Percentiles rank a stretch among this genome's conserved stretches.
These are phyloP conservation scores for Aspergillus panamensis DNA, from an alignment of 495 filamentous ascomycete species.

Conservation along the genomic window DNA sequence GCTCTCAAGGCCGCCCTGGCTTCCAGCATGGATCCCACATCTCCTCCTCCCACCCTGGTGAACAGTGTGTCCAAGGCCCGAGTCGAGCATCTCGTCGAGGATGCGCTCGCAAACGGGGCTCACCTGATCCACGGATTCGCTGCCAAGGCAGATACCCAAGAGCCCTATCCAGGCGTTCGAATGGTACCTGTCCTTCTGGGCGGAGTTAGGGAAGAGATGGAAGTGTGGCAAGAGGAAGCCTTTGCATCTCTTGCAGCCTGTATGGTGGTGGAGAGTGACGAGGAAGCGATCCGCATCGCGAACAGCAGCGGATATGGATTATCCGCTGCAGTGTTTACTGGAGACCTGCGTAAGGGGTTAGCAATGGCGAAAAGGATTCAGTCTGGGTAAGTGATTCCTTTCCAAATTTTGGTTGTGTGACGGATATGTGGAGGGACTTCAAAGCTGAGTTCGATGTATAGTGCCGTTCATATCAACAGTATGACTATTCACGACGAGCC, in stretches of 20 bases:
- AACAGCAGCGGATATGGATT: slow-evolving; percentile 49
- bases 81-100: slow-evolving; percentile 57
- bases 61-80: slow-evolving; percentile 57
- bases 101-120: slow-evolving; percentile 65
- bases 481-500: slow-evolving; percentile 87
- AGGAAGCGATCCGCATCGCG: slow-evolving; percentile 45
- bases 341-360: slow-evolving; percentile 41
- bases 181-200: slow-evolving; percentile 69
- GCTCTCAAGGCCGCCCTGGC: slow-evolving; percentile 46
- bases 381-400: slow-evolving; percentile 35
- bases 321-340: slow-evolving; percentile 46
- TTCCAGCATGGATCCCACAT: slow-evolving; percentile 37
- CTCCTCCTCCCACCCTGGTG: slow-evolving; percentile 59
- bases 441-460: slow-evolving; percentile 10
- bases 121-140: slow-evolving; percentile 54
- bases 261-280: slow-evolving; percentile 42
- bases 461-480: slow-evolving; percentile 80
- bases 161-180: slow-evolving; percentile 45
- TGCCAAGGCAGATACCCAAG: slow-evolving; percentile 25
- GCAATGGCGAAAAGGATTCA: slow-evolving; percentile 45
- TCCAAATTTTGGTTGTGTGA: background rate
- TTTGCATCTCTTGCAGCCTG: slow-evolving; percentile 70
- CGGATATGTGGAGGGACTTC: background rate
- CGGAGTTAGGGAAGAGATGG: slow-evolving; percentile 68
- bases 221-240: slow-evolving; percentile 70